These are phyloP conservation scores for Calocybe cyanea DNA, from an alignment of 768 basidiomycete genomes.

Conservation along the genomic window DNA sequence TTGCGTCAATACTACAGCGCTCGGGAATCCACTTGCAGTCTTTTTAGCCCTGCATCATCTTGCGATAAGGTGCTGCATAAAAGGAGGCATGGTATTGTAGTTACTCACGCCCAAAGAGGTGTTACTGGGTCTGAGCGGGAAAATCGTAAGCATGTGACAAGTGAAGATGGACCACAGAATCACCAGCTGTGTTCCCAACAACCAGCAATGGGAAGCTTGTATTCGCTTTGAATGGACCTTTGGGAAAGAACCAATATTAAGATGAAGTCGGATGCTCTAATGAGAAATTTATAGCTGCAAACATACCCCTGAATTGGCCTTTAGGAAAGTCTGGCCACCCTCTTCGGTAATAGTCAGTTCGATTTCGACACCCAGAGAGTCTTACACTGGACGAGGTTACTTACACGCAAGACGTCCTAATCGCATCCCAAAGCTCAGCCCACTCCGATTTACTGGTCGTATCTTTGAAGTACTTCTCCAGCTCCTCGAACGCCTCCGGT, in stretches of 20 bases:
- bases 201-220: constrained; percentile 30
- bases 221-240: constrained; percentile 25
- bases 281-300: too few species aligned
- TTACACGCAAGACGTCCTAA: constrained; percentile 28
- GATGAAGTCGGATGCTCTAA: too few species aligned
- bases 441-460: constrained; percentile 23
- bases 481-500: constrained; percentile 22
- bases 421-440: constrained; percentile 27
- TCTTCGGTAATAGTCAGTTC: constrained; percentile 6
- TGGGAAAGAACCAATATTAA: too few species aligned
- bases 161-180: neutral
- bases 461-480: constrained; percentile 24
- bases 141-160: neutral
- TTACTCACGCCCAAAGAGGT: constrained; percentile 21
- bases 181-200: constrained; percentile 22
- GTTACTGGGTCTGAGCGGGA: constrained; percentile 21
- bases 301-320: constrained; percentile 20
- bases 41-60: constrained; percentile 32
- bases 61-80: neutral
- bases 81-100: neutral
- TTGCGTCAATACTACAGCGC: constrained; percentile 39
- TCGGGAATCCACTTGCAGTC: constrained; percentile 30
- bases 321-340: constrained; percentile 22
- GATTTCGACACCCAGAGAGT: neutral
- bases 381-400: constrained; percentile 7